Conservation (phyloP, 441 rosid species). For the Aleurites moluccanus region DNA sequence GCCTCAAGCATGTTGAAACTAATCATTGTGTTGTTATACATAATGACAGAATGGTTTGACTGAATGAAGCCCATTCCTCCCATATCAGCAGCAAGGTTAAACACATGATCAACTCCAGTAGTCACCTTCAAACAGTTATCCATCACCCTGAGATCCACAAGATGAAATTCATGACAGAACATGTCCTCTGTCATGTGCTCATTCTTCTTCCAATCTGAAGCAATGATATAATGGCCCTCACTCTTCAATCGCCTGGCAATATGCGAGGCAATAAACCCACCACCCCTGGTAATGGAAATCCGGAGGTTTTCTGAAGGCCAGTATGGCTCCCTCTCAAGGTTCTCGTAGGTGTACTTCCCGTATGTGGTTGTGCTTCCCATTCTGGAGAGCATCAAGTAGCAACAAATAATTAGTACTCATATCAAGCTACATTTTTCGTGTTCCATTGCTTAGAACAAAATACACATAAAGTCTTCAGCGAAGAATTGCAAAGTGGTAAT, state of each 20-base stretch:
- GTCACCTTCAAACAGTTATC: constrained; percentile 85
- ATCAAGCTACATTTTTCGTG: too few species aligned
- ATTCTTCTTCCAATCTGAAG: constrained; percentile 83
- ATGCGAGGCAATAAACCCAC: constrained; percentile 94
- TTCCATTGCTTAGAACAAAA: too few species aligned
- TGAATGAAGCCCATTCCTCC: constrained; percentile 99
- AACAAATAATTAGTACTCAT: too few species aligned
- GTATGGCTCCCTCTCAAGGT: constrained; percentile 84
- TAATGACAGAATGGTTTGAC: constrained; percentile 94
- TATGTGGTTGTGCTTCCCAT: constrained; percentile 66
- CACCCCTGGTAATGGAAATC: constrained; percentile 80
- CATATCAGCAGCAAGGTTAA: constrained; percentile 99
- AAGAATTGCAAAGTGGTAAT: too few species aligned
- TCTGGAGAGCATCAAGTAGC: neutral
- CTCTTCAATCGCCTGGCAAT: constrained; percentile 93
- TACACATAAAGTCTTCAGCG: too few species aligned
- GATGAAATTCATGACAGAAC: constrained; percentile 96
- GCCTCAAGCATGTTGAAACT: constrained; percentile 99
- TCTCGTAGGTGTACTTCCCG: constrained; percentile 79
- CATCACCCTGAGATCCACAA: constrained; percentile 94
- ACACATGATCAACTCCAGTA: constrained; percentile 64
- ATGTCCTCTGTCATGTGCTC: constrained; percentile 97
- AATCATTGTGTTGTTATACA: constrained; percentile 97
- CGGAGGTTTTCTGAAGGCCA: constrained; percentile 85
- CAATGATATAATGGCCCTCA: constrained; percentile 41